A percentile compares a stretch with the other conserved stretches of the same genome.
Conservation (phyloP, 1,284 basidiomycete species). For the Ceratobasidium theobromae region DNA sequence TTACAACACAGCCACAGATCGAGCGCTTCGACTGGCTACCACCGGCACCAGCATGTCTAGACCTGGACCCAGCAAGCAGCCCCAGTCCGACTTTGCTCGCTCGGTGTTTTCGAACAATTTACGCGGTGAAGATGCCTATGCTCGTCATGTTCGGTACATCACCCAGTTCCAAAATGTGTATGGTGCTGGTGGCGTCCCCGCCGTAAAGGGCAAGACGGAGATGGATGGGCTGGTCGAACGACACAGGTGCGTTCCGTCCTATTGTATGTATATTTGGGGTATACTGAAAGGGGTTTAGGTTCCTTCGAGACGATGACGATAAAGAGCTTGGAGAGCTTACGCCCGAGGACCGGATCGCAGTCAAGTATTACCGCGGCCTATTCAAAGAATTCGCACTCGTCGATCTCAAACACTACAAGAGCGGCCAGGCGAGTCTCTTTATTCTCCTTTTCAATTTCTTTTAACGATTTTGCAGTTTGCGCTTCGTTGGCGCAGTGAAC, state of each 20-base stretch:
- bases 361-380: constrained; percentile 82
- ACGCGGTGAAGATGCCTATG: constrained; percentile 36
- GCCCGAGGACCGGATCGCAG: constrained; percentile 76
- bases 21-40: too few species aligned
- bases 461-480: constrained; percentile 59
- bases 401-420: constrained; percentile 92
- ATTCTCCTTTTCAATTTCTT: background rate
- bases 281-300: constrained; percentile 52
- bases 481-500: constrained; percentile 87
- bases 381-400: constrained; percentile 91
- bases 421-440: constrained; percentile 65
- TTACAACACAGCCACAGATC: too few species aligned
- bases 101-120: constrained; percentile 37
- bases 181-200: background rate
- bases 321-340: constrained; percentile 42
- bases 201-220: constrained; percentile 42
- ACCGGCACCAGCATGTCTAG: too few species aligned
- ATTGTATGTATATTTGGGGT: background rate
- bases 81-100: constrained; percentile 33
- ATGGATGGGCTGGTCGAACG: constrained; percentile 50
- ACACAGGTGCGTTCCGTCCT: constrained; percentile 42
- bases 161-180: constrained; percentile 34
- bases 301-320: constrained; percentile 70
- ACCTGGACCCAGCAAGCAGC: too few species aligned
- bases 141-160: constrained; percentile 36